Evolutionary conservation across 257 asterid species (phyloP).

Genomic region (Solanum megistacrolobum): DNA sequence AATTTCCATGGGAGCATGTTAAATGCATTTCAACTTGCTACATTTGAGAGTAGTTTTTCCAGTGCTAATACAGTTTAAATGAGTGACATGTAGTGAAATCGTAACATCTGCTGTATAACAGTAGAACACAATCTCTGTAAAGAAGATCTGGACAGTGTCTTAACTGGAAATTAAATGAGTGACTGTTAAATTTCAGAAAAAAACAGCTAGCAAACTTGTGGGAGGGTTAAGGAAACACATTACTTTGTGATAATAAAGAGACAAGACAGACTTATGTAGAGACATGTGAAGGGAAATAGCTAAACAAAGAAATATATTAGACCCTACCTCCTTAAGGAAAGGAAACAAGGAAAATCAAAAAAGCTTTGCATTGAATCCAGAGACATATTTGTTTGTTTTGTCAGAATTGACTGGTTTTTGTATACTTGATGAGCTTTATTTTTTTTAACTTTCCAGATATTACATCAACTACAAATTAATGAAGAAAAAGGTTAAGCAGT

Average conservation of each 20-base stretch:
- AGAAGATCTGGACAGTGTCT: neutral
- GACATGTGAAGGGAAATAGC: neutral
- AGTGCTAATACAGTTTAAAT: neutral
- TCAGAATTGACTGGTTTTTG: neutral
- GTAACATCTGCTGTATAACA: neutral
- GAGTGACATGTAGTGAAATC: neutral
- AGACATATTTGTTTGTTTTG: neutral
- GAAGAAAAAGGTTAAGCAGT: constrained; percentile 89
- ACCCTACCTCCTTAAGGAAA: neutral
- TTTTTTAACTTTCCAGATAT: constrained; percentile 44
- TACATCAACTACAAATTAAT: constrained; percentile 93
- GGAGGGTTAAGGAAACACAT: neutral
- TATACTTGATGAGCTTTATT: neutral
- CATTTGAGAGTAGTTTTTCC: neutral
- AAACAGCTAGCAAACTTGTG: neutral
- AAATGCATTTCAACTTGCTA: neutral
- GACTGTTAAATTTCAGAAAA: neutral
- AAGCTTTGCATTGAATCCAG: neutral
- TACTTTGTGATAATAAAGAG: neutral
- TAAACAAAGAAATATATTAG: neutral
- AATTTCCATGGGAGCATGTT: neutral
- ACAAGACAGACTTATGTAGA: neutral
- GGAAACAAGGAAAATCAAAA: neutral
- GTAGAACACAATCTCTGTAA: neutral
- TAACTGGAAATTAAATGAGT: neutral